These are phyloP conservation scores for Biscogniauxia mediterranea DNA, from an alignment of 2,329 filamentous ascomycete genomes.

Conservation along the genomic window DNA sequence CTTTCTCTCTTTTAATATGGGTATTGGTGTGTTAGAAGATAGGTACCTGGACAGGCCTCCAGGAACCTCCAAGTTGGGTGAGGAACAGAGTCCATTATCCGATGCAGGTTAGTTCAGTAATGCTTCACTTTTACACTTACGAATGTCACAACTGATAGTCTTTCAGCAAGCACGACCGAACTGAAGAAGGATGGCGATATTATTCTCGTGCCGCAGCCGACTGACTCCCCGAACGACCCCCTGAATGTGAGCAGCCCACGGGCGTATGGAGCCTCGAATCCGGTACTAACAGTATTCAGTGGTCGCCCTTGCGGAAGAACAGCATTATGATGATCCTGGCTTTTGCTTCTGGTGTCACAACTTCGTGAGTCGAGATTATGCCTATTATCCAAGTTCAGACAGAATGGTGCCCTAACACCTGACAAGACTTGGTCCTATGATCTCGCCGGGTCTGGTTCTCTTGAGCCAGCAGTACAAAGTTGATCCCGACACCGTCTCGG, in stretches of 20 bases:
- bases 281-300: constrained; percentile 15
- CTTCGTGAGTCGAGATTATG: constrained; percentile 14
- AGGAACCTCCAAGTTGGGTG: constrained; percentile 23
- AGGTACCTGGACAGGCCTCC: constrained; percentile 20
- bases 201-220: constrained; percentile 26
- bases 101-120: constrained; percentile 17
- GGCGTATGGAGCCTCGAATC: not conserved
- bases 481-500: constrained; percentile 16
- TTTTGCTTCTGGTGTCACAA: constrained; percentile 25
- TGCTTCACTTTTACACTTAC: not conserved
- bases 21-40: constrained; percentile 22
- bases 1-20: constrained; percentile 18
- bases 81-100: constrained; percentile 7
- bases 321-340: constrained; percentile 23
- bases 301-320: constrained; percentile 22
- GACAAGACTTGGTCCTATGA: constrained; percentile 23
- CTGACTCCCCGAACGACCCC: constrained; percentile 25
- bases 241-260: constrained; percentile 18
- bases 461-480: constrained; percentile 21
- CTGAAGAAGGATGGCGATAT: constrained; percentile 25
- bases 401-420: constrained; percentile 6
- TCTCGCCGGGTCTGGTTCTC: constrained; percentile 21
- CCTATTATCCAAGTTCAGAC: not conserved
- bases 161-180: constrained; percentile 14
- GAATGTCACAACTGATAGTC: constrained; percentile 3